A percentile compares a stretch with the other conserved stretches of the same genome.
Evolutionary conservation across 192 early-diverging fungal species (phyloP).

Genomic region (Entophlyctis luteolus): DNA sequence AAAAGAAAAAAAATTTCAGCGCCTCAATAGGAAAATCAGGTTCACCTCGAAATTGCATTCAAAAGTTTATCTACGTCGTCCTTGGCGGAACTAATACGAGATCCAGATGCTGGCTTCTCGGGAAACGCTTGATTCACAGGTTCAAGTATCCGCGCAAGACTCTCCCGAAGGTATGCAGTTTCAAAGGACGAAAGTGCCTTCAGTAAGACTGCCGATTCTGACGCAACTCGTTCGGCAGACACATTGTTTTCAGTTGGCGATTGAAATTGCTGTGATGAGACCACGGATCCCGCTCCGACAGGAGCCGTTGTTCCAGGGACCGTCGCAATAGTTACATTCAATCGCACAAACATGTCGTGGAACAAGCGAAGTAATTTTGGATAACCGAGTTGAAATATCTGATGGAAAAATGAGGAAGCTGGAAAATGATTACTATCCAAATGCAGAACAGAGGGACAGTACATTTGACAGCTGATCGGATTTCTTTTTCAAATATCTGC

Average conservation of each 20-base stretch:
- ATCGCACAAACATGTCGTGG: conserved; percentile 43
- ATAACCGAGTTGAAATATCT: conserved; percentile 48
- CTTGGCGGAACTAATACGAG: conserved; percentile 25
- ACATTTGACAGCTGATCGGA: conserved; percentile 41
- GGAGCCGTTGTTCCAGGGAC: neutral
- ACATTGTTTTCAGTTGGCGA: neutral
- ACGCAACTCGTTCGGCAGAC: neutral
- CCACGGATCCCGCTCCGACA: neutral
- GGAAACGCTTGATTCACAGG: conserved; percentile 60
- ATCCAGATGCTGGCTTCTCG: conserved; percentile 31
- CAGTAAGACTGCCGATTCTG: conserved; percentile 25
- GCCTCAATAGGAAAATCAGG: neutral
- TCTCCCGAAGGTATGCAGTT: conserved; percentile 52
- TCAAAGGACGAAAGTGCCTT: conserved; percentile 42
- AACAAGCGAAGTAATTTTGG: conserved; percentile 50
- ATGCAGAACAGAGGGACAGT: neutral
- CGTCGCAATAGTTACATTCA: conserved; percentile 19
- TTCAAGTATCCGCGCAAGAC: conserved; percentile 58
- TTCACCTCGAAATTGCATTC: conserved; percentile 54
- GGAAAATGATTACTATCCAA: neutral
- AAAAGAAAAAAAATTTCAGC: neutral
- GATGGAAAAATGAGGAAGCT: conserved; percentile 36
- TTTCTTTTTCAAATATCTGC: conserved; percentile 36
- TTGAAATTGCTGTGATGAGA: neutral
- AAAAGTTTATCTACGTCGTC: conserved; percentile 57